phyloP scores from a whole-genome alignment of 2,329 filamentous ascomycete species.

The Ophiostoma quercus region DNA sequence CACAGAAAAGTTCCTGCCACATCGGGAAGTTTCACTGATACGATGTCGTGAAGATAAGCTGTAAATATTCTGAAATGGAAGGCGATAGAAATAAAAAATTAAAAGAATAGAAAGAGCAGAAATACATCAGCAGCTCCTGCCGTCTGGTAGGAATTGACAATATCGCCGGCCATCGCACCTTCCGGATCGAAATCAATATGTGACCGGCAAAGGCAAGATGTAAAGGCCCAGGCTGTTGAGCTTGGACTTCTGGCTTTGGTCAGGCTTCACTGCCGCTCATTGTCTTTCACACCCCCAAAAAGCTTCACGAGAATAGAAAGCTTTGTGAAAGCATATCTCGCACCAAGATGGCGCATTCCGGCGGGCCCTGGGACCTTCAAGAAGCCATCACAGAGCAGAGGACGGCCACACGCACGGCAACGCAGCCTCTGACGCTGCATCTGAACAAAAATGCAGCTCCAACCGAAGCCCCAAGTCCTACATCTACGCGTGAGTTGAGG shows the following conservation, averaged over 20 bases:
- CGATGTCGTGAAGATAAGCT: background rate
- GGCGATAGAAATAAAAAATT: background rate
- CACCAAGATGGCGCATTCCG: conserved; percentile 4
- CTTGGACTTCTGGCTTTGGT: background rate
- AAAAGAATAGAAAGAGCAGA: background rate
- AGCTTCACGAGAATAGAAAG: background rate
- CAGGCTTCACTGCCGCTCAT: background rate
- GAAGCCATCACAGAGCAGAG: conserved; percentile 26
- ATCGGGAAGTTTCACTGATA: background rate
- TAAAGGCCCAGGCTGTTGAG: background rate
- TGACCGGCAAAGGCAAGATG: background rate
- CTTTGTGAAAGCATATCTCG: background rate
- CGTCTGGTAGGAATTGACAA: background rate
- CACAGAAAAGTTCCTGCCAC: background rate
- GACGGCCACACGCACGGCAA: conserved; percentile 15
- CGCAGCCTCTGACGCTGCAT: conserved; percentile 12
- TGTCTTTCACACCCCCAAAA: background rate
- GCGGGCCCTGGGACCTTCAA: conserved; percentile 25
- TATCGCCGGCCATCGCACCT: conserved; percentile 7
- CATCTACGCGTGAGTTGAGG: background rate
- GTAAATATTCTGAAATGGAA: background rate
- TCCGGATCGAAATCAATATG: background rate
- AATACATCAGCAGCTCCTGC: background rate
- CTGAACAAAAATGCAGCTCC: background rate
- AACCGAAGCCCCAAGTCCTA: background rate